Evolutionary conservation across 2,329 filamentous ascomycete genomes (phyloP).

Genomic region (Fusarium concolor): DNA sequence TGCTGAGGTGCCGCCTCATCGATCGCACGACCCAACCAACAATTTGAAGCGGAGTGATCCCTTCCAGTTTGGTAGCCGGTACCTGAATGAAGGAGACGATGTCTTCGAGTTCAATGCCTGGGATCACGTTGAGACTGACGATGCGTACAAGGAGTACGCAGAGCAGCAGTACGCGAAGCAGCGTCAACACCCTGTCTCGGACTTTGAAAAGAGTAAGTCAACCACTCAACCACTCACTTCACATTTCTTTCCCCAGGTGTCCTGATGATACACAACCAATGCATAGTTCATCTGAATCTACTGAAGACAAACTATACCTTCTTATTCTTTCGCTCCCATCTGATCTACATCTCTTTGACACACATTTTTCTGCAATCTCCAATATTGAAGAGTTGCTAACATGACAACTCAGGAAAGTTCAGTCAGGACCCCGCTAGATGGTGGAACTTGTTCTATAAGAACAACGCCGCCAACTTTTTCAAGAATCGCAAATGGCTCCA

Average conservation of each 20-base stretch:
- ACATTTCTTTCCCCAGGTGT: constrained; percentile 49
- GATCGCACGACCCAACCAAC: constrained; percentile 76
- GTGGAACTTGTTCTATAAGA: constrained; percentile 99
- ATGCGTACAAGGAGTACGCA: constrained; percentile 86
- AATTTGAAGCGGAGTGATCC: constrained; percentile 91
- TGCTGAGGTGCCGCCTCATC: constrained; percentile 64
- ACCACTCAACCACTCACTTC: neutral
- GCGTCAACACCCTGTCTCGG: constrained; percentile 85
- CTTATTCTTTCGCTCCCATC: constrained; percentile 79
- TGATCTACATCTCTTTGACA: constrained; percentile 56
- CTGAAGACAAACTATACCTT: constrained; percentile 72
- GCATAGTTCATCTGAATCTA: constrained; percentile 78
- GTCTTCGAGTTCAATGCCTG: constrained; percentile 98
- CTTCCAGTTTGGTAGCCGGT: constrained; percentile 94
- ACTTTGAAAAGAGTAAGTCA: constrained; percentile 86
- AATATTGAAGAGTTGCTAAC: constrained; percentile 54
- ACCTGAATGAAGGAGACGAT: constrained; percentile 84
- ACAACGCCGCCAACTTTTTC: constrained; percentile 98
- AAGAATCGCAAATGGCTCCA: constrained; percentile 98
- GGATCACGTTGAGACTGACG: constrained; percentile 97
- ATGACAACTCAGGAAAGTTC: constrained; percentile 72
- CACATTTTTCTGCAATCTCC: constrained; percentile 31
- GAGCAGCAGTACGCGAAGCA: constrained; percentile 87
- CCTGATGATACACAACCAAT: constrained; percentile 69
- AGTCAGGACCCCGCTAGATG: constrained; percentile 92